Percentiles rank a stretch among this genome's conserved stretches.
Conservation (phyloP, 2,329 filamentous ascomycete species). For the Fusarium sp. region DNA sequence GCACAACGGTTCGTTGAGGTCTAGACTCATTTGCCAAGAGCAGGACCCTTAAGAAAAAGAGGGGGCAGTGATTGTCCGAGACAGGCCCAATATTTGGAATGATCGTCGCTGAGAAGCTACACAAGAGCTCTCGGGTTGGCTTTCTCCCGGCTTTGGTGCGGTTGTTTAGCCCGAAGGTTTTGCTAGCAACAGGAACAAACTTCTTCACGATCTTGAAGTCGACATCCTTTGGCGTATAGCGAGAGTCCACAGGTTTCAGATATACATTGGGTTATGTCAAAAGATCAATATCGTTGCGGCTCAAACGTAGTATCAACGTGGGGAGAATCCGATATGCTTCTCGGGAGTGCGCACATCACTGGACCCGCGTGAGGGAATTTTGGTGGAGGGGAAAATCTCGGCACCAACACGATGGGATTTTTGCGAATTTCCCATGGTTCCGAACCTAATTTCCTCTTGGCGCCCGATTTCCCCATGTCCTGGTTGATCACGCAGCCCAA, state of each 20-base stretch:
- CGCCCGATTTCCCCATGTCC: constrained; percentile 31
- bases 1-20: constrained; percentile 34
- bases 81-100: constrained; percentile 17
- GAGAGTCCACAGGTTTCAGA: constrained; percentile 25
- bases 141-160: constrained; percentile 28
- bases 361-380: not conserved
- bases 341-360: constrained; percentile 31
- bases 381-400: constrained; percentile 13
- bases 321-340: constrained; percentile 35
- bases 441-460: constrained; percentile 27
- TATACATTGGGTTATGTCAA: constrained; percentile 4
- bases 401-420: constrained; percentile 32
- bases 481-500: not conserved
- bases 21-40: constrained; percentile 22
- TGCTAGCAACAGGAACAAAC: not conserved
- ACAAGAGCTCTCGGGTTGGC: constrained; percentile 14
- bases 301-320: constrained; percentile 37
- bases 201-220: constrained; percentile 17
- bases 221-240: constrained; percentile 28
- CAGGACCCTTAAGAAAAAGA: not conserved
- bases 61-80: constrained; percentile 18
- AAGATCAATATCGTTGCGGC: constrained; percentile 24
- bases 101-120: constrained; percentile 24
- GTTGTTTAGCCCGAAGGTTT: not conserved
- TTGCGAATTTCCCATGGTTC: constrained; percentile 35